These are phyloP conservation scores for Calonectria hongkongensis DNA, from an alignment of 2,329 filamentous ascomycete species.

Conservation along the genomic window DNA sequence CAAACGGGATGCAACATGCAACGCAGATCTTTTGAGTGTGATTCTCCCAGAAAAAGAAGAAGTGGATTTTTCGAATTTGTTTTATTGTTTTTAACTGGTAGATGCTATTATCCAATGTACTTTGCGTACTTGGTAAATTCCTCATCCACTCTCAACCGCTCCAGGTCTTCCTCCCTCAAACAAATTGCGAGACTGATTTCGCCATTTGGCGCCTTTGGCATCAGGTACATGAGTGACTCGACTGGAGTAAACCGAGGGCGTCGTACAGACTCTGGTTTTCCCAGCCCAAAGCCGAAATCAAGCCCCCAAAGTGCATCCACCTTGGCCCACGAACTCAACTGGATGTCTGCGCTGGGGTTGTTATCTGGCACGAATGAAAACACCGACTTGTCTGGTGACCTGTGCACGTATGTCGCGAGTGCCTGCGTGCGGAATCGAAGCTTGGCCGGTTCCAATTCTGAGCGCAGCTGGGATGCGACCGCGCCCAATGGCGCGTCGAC, in stretches of 20 bases:
- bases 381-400: conserved; percentile 58
- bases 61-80: too few species aligned
- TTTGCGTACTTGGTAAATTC: conserved; percentile 58
- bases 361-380: conserved; percentile 60
- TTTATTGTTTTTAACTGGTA: too few species aligned
- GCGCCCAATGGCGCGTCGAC: conserved; percentile 57
- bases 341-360: conserved; percentile 65
- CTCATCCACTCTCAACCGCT: conserved; percentile 63
- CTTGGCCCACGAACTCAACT: conserved; percentile 74
- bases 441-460: conserved; percentile 59
- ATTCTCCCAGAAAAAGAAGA: too few species aligned
- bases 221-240: conserved; percentile 70
- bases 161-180: conserved; percentile 68
- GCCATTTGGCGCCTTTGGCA: conserved; percentile 66
- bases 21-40: too few species aligned
- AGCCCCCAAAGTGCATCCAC: conserved; percentile 63
- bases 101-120: conserved; percentile 45
- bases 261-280: conserved; percentile 67
- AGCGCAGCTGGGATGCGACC: conserved; percentile 63
- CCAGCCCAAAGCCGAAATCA: conserved; percentile 69
- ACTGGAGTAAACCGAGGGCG: conserved; percentile 67
- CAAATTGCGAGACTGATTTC: conserved; percentile 66
- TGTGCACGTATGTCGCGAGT: conserved; percentile 63
- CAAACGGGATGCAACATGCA: too few species aligned
- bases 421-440: conserved; percentile 61